Evolutionary conservation across 352 stramenopile genomes (phyloP), one percentile per base, ranked within the genome.

Genomic region (Blastocystis sp.): DNA sequence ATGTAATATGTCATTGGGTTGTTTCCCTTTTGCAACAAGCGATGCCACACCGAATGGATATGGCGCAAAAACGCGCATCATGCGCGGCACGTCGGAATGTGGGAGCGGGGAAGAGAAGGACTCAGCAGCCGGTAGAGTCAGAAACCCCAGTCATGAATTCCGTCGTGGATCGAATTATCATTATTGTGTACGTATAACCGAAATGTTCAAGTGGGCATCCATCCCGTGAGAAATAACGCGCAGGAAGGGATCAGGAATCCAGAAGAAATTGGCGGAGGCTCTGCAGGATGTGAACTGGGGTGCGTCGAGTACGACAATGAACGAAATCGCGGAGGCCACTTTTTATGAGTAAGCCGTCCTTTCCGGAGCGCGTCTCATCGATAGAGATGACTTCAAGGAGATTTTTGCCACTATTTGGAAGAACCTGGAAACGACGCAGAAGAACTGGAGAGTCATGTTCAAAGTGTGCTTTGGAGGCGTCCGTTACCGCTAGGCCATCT

Each of bases 391-490:
- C 40, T 88, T 88, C 34, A 88, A 62, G 40, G 64, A 79, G 45
- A 88, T 88, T 76, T 88, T 76, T 34, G 19, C 78, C 45, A 61
- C 78, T 10, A 76, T 88, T 34, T 88, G 78, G 78, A 88, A 88
- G 59, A 88, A 76, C 78, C 67, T 88, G 3, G 78, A 76, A 69
- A n/a, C 53, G n/a, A 62, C 23, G n/a, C 64, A 88, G 64, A 88
- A 88, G 52, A 76, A 88, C 19, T 88, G 78, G 78, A 88, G 62
- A 60, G 64, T 79, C 34, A 88, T 88, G 64, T 88, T 88, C 78
- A 88, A 88, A 45, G 78, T 88, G 40, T 7, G 9, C 62, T 17
- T 45, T 21, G 41, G 17, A 3, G 17, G 3, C 0, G 19, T 4
- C 19, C 9, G 1, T 77, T 38, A 78, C 17, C 4, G 48, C 9